A percentile compares a stretch with the other conserved stretches of the same genome.
Evolutionary conservation across 139 green algal genomes (phyloP).

Genomic region (Diplosphaera chodatii): DNA sequence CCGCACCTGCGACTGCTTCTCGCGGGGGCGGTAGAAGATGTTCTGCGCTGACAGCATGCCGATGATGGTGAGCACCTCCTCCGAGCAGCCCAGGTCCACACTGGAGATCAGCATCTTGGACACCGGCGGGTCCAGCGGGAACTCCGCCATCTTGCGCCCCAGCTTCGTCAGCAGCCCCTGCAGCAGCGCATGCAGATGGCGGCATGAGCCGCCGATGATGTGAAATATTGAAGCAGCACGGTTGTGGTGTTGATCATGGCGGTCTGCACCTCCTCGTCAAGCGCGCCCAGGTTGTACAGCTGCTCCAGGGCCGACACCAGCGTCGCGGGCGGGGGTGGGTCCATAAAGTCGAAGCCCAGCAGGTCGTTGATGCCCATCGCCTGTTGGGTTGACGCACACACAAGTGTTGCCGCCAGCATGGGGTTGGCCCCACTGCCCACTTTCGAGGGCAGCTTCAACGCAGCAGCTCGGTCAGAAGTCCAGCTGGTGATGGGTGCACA

Average conservation of each 20-base stretch:
- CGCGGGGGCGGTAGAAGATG: constrained; percentile 85
- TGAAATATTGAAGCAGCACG: no score
- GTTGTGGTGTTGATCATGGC: no score
- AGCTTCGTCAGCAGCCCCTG: constrained; percentile 92
- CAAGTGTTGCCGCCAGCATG: no score
- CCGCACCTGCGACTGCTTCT: constrained; percentile 73
- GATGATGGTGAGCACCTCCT: constrained; percentile 98
- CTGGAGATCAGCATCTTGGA: constrained; percentile 93
- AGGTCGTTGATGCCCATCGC: constrained; percentile 99
- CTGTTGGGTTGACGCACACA: constrained; percentile 19
- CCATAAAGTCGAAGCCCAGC: constrained; percentile 99
- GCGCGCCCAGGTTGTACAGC: constrained; percentile 93
- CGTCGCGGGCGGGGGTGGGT: constrained; percentile 80
- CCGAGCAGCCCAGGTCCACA: constrained; percentile 92
- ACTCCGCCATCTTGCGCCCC: constrained; percentile 98
- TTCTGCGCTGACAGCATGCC: constrained; percentile 80
- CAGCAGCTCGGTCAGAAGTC: no score
- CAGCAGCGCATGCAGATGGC: no score
- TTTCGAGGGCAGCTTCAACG: background rate
- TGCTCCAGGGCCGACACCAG: constrained; percentile 83
- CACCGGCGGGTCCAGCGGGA: constrained; percentile 95
- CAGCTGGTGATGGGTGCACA: no score
- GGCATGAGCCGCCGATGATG: no score
- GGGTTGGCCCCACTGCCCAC: background rate
- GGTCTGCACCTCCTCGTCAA: constrained; percentile 63